These are phyloP conservation scores for Conticribra weissflogii DNA, from an alignment of 108 stramenopile genomes.

Conservation along the genomic window DNA sequence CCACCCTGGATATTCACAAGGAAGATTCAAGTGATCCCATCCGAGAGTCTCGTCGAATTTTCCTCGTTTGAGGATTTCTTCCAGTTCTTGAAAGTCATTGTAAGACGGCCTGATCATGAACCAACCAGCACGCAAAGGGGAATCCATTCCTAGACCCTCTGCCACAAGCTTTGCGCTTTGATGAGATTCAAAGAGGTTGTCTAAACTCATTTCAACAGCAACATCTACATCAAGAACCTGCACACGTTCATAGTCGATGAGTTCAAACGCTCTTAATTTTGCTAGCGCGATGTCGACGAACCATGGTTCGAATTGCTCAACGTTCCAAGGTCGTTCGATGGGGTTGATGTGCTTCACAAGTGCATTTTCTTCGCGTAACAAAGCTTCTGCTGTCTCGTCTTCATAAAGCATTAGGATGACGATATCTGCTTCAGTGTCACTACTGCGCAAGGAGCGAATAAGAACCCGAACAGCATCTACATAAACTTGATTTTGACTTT, in stretches of 20 bases:
- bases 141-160: slow-evolving; percentile 13
- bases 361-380: slow-evolving; percentile 3
- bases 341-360: slow-evolving; percentile 8
- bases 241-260: slow-evolving; percentile 16
- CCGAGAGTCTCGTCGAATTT: background rate
- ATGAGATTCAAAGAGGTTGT: slow-evolving; percentile 6
- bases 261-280: slow-evolving; percentile 19
- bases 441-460: slow-evolving; percentile 10
- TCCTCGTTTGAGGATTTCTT: slow-evolving; percentile 3
- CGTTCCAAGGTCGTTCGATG: slow-evolving; percentile 2
- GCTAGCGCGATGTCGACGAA: slow-evolving; percentile 15
- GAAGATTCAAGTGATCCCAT: slow-evolving; percentile 9
- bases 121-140: slow-evolving; percentile 14
- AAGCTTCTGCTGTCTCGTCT: background rate
- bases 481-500: slow-evolving; percentile 9
- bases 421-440: slow-evolving; percentile 4
- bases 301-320: slow-evolving; percentile 13
- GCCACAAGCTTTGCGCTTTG: slow-evolving; percentile 8
- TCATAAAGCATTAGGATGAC: slow-evolving; percentile 8
- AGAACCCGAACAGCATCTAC: slow-evolving; percentile 15
- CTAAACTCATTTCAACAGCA: background rate
- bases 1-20: slow-evolving; percentile 17
- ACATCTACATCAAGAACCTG: slow-evolving; percentile 14
- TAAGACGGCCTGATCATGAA: slow-evolving; percentile 4
- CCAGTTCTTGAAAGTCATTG: slow-evolving; percentile 3